Percentiles rank a stretch among this genome's conserved stretches.
Evolutionary conservation across 805 yeast species (phyloP).

Genomic region (Yamadazyma philogaea): DNA sequence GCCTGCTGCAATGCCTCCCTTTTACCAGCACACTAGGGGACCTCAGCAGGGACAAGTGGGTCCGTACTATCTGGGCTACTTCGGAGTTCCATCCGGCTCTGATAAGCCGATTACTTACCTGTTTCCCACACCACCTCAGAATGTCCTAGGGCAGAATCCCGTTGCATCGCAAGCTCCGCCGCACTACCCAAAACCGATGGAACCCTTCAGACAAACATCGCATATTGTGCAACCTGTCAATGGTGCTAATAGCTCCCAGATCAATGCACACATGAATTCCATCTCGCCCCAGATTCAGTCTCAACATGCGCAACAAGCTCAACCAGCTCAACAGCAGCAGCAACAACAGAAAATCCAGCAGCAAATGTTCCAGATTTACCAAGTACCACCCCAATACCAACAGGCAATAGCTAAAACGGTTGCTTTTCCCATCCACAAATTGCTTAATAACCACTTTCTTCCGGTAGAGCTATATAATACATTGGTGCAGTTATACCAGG

Average conservation of each 20-base stretch:
- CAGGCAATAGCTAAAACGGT: slow-evolving; percentile 5
- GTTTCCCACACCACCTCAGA: neutral
- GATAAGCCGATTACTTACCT: neutral
- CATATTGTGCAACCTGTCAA: neutral
- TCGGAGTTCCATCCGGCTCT: neutral
- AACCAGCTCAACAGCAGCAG: neutral
- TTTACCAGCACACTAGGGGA: neutral
- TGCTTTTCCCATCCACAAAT: slow-evolving; percentile 12
- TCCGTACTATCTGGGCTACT: neutral
- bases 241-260: neutral
- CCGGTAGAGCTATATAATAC: slow-evolving; percentile 10
- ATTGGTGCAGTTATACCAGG: slow-evolving; percentile 15
- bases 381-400: neutral
- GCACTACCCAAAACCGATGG: neutral
- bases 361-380: slow-evolving; percentile 3
- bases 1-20: neutral
- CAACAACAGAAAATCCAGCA: slow-evolving; percentile 1
- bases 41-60: neutral
- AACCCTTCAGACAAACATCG: neutral
- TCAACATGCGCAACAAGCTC: neutral
- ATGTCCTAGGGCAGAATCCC: neutral
- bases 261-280: neutral
- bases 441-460: slow-evolving; percentile 6
- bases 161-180: neutral
- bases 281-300: too few species aligned